phyloP scores from a whole-genome alignment of 306 rosid genomes.

The Dalbergia cultrata region DNA sequence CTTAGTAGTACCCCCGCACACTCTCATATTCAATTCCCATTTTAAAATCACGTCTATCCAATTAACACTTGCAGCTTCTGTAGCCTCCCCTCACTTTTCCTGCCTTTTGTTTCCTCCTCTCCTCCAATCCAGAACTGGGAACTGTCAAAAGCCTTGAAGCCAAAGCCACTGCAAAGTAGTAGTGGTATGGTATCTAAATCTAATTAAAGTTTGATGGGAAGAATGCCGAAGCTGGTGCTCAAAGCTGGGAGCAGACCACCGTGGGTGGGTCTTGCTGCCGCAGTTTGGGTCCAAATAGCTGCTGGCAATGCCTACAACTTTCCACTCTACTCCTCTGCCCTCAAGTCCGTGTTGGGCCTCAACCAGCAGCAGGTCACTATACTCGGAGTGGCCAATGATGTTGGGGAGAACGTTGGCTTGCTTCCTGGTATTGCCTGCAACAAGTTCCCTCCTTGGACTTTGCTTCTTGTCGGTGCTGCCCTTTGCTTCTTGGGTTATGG shows the following conservation, averaged over 20 bases:
- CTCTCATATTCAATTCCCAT: too few species aligned
- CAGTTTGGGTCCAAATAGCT: slow-evolving; percentile 81
- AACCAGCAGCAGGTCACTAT: slow-evolving; percentile 79
- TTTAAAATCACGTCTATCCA: too few species aligned
- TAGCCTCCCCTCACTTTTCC: too few species aligned
- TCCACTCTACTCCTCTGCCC: slow-evolving; percentile 77
- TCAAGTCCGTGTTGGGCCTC: slow-evolving; percentile 76
- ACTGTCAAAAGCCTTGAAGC: too few species aligned
- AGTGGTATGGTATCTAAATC: too few species aligned
- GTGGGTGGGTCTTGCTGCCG: slow-evolving; percentile 94
- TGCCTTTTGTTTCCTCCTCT: too few species aligned
- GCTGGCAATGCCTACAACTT: slow-evolving; percentile 71
- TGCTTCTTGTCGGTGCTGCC: slow-evolving; percentile 69
- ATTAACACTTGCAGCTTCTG: too few species aligned
- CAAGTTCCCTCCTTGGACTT: slow-evolving; percentile 85
- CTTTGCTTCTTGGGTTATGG: slow-evolving; percentile 82
- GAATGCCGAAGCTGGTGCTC: slow-evolving; percentile 57
- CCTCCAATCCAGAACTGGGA: too few species aligned
- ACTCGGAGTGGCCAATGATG: slow-evolving; percentile 84
- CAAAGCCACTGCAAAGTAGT: too few species aligned
- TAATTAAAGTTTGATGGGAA: too few species aligned
- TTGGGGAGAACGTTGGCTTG: slow-evolving; percentile 72
- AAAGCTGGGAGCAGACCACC: slow-evolving; percentile 93
- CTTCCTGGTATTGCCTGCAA: slow-evolving; percentile 85
- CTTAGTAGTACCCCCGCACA: too few species aligned